phyloP scores from a whole-genome alignment of 208 protist species.

The Acanthamoeba castellanii region DNA sequence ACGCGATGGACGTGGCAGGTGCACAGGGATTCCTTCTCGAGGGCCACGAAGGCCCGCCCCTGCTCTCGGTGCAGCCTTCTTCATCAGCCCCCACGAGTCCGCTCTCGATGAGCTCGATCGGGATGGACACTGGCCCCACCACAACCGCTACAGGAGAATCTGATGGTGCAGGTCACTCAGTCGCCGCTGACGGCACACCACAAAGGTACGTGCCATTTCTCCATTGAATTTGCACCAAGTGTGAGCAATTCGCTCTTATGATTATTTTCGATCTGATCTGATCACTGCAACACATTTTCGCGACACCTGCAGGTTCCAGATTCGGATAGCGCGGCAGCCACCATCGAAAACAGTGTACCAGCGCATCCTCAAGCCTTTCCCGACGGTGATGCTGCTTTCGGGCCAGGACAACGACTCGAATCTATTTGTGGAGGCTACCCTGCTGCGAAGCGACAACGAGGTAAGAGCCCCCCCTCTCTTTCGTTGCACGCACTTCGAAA shows the following conservation, averaged over 20 bases:
- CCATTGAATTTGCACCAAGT: background rate
- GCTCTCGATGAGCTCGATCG: constrained; percentile 15
- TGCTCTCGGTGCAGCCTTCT: background rate
- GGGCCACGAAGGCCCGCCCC: background rate
- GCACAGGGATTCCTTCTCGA: constrained; percentile 28
- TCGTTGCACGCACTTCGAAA: background rate
- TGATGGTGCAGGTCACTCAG: constrained; percentile 16
- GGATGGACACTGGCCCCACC: constrained; percentile 26
- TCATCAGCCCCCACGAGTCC: background rate
- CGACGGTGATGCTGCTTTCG: constrained; percentile 83
- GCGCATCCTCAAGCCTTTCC: constrained; percentile 86
- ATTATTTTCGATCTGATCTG: background rate
- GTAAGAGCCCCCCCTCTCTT: background rate
- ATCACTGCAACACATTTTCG: background rate
- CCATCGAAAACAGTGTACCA: constrained; percentile 84
- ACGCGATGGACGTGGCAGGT: constrained; percentile 29
- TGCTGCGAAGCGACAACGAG: constrained; percentile 80
- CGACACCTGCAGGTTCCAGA: constrained; percentile 65
- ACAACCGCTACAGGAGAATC: background rate
- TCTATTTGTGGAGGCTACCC: constrained; percentile 84
- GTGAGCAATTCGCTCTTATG: constrained; percentile 32
- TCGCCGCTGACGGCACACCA: constrained; percentile 45
- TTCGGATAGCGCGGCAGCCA: constrained; percentile 84
- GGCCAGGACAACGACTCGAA: constrained; percentile 78
- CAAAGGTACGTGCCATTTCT: background rate